Percentiles rank a stretch among this genome's conserved stretches.
Evolutionary conservation across 2,329 filamentous ascomycete species (phyloP).

Genomic region (Diaporthe capsici): DNA sequence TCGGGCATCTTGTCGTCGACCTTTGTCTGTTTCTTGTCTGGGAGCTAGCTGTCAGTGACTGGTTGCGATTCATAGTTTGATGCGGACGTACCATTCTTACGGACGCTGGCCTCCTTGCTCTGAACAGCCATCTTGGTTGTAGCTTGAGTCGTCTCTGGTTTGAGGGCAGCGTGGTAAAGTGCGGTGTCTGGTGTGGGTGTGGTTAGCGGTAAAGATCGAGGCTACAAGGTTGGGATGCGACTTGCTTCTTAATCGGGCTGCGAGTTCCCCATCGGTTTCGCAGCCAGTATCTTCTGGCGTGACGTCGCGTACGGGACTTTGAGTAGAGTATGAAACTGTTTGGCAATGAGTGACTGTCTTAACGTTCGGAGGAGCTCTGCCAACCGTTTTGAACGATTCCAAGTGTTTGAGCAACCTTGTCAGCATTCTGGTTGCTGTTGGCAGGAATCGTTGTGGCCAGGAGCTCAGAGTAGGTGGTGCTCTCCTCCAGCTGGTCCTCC

Average conservation of each 20-base stretch:
- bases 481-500: constrained; percentile 1
- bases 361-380: rapidly evolving
- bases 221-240: background rate
- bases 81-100: background rate
- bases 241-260: background rate
- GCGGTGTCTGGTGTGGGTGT: background rate
- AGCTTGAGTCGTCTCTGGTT: background rate
- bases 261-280: background rate
- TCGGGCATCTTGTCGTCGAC: background rate
- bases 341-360: background rate
- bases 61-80: background rate
- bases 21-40: background rate
- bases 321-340: background rate
- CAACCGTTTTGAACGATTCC: constrained; percentile 14
- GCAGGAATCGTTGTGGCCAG: constrained; percentile 11
- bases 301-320: background rate
- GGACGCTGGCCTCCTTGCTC: background rate
- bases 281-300: background rate
- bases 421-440: constrained; percentile 2
- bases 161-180: constrained; percentile 15
- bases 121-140: background rate
- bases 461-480: constrained; percentile 25
- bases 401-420: constrained; percentile 21
- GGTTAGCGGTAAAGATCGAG: rapidly evolving
- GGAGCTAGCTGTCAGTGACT: background rate